Evolutionary conservation across 2,329 filamentous ascomycete species (phyloP).

Genomic region (Emergomyces africanus): DNA sequence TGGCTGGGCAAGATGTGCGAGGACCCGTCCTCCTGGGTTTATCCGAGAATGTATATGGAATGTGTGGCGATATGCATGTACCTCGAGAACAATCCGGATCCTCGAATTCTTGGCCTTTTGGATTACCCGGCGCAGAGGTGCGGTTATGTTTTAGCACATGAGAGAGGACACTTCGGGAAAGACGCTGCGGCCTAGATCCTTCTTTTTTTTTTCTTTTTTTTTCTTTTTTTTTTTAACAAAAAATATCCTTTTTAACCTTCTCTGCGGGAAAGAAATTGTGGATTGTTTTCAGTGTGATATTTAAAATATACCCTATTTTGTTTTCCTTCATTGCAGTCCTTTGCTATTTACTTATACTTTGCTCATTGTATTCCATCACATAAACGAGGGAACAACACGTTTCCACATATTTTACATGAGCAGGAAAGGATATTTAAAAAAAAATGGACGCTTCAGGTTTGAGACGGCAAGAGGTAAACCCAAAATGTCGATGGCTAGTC

Average conservation of each 20-base stretch:
- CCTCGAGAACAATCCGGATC: constrained; percentile 19
- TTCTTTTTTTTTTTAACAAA: too few species aligned
- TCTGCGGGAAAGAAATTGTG: neutral
- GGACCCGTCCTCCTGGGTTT: constrained; percentile 19
- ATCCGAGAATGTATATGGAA: constrained; percentile 20
- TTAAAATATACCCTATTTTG: too few species aligned
- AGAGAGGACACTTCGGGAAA: constrained; percentile 6
- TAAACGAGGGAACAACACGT: too few species aligned
- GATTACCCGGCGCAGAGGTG: constrained; percentile 22
- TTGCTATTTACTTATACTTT: too few species aligned
- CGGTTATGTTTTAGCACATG: constrained; percentile 20
- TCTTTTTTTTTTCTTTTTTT: too few species aligned
- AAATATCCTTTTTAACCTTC: neutral
- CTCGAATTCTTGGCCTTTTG: constrained; percentile 17
- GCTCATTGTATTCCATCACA: neutral
- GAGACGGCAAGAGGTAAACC: too few species aligned
- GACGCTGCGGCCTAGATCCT: neutral
- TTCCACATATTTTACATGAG: too few species aligned
- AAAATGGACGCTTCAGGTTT: too few species aligned
- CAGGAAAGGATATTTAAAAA: too few species aligned
- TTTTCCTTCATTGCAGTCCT: too few species aligned
- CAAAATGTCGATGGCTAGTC: too few species aligned
- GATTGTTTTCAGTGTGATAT: neutral
- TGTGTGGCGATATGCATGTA: constrained; percentile 27
- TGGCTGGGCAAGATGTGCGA: constrained; percentile 22